These are phyloP conservation scores for Epichloe gansuensis DNA, from an alignment of 2,329 filamentous ascomycete species.

Conservation along the genomic window DNA sequence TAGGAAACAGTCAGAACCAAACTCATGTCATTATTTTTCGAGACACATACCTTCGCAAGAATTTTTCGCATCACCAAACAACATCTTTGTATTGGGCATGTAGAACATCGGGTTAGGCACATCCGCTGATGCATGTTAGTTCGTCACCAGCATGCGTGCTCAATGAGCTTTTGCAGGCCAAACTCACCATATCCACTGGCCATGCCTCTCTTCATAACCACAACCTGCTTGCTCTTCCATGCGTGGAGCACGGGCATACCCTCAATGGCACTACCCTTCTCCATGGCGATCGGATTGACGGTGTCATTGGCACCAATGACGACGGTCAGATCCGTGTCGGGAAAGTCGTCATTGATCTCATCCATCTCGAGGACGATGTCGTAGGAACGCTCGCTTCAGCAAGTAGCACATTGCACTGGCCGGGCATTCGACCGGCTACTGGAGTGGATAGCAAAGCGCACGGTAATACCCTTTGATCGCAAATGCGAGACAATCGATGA, in stretches of 20 bases:
- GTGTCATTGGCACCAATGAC: conserved; percentile 91
- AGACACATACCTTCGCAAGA: conserved; percentile 59
- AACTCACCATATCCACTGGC: conserved; percentile 69
- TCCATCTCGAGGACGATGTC: conserved; percentile 94
- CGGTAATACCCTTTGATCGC: conserved; percentile 63
- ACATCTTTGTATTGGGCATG: conserved; percentile 80
- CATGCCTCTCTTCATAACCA: conserved; percentile 90
- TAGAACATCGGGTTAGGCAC: conserved; percentile 91
- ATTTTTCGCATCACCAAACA: conserved; percentile 81
- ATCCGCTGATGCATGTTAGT: conserved; percentile 45
- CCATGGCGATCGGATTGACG: conserved; percentile 79
- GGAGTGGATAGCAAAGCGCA: conserved; percentile 86
- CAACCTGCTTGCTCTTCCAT: conserved; percentile 87
- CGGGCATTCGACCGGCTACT: conserved; percentile 83
- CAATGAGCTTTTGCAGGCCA: neutral
- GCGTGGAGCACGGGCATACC: conserved; percentile 89
- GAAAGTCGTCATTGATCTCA: conserved; percentile 88
- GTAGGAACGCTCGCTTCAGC: conserved; percentile 79
- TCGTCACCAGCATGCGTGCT: neutral
- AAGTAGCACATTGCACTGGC: conserved; percentile 82
- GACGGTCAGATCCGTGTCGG: conserved; percentile 72
- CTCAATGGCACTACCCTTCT: conserved; percentile 72
- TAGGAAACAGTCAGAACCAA: conserved; percentile 10
- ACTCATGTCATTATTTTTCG: neutral
- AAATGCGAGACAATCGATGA: conserved; percentile 67